Conservation (phyloP, 139 green algal genomes). For the Picochlorum costavermella region DNA sequence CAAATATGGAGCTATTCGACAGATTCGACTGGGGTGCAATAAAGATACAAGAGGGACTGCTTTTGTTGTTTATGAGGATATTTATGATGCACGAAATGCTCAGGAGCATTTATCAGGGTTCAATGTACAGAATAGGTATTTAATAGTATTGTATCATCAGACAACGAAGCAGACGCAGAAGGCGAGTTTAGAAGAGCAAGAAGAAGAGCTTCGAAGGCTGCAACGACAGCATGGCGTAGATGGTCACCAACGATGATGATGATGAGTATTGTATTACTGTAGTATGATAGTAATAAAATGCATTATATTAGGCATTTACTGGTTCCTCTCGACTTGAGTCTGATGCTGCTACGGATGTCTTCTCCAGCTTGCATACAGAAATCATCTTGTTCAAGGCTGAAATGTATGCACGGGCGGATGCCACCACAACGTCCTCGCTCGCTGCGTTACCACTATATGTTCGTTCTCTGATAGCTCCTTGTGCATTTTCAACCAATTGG, state of each 20-base stretch:
- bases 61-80: slow-evolving; percentile 98
- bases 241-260: slow-evolving; percentile 65
- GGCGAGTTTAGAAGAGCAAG: slow-evolving; percentile 74
- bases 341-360: not conserved
- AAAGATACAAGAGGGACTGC: slow-evolving; percentile 95
- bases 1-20: slow-evolving; percentile 90
- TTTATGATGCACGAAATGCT: slow-evolving; percentile 95
- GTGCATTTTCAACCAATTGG: slow-evolving; percentile 30
- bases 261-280: too few species aligned
- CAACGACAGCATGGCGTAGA: slow-evolving; percentile 86
- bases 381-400: slow-evolving; percentile 97
- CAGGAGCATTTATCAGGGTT: slow-evolving; percentile 88
- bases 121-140: slow-evolving; percentile 88
- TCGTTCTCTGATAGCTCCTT: slow-evolving; percentile 42
- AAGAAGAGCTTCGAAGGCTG: slow-evolving; percentile 76
- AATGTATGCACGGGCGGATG: slow-evolving; percentile 81
- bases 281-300: not conserved
- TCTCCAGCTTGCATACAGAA: slow-evolving; percentile 14
- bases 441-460: slow-evolving; percentile 72
- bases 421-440: slow-evolving; percentile 91
- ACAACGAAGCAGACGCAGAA: slow-evolving; percentile 70
- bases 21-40: slow-evolving; percentile 73
- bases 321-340: not conserved
- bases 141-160: slow-evolving; percentile 94
- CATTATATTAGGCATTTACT: not conserved